phyloP scores from a whole-genome alignment of 306 rosid genomes.

The Sesbania bispinosa region DNA sequence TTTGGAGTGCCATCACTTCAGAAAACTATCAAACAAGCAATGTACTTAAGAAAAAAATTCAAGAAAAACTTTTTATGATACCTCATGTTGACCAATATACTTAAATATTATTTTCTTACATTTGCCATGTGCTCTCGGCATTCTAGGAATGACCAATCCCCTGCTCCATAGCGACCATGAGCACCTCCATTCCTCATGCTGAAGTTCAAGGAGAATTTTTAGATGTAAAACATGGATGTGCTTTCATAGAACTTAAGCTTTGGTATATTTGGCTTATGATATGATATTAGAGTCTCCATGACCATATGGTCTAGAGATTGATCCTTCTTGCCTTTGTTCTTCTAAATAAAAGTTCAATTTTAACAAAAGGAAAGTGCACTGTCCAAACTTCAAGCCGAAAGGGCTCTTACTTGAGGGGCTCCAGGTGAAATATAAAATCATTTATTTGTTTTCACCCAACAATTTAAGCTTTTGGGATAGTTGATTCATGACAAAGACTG shows the following conservation, averaged over 20 bases:
- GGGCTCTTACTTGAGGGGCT: not conserved
- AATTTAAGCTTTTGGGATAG: not conserved
- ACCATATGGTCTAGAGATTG: not conserved
- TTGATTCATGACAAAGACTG: not conserved
- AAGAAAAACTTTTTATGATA: not conserved
- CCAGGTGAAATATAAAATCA: not conserved
- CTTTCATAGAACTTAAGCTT: not conserved
- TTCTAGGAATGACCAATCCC: slow-evolving; percentile 76
- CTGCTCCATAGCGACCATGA: slow-evolving; percentile 77
- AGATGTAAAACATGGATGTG: not conserved
- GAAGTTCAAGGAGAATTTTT: slow-evolving; percentile 29
- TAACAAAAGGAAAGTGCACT: slow-evolving; percentile 9
- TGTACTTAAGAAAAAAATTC: not conserved
- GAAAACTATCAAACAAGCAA: slow-evolving; percentile 19
- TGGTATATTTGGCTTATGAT: not conserved
- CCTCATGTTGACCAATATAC: not conserved
- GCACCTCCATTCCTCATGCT: slow-evolving; percentile 86
- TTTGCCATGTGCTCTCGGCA: slow-evolving; percentile 80
- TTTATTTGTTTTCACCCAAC: not conserved
- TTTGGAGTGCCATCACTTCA: not conserved
- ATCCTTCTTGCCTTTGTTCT: not conserved
- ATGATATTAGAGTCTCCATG: not conserved
- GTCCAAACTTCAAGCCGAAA: not conserved
- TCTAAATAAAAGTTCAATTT: not conserved
- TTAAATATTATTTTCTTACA: slow-evolving; percentile 44